phyloP scores from a whole-genome alignment of 805 yeast species.

The Saccharomyces kudriavzevii region DNA sequence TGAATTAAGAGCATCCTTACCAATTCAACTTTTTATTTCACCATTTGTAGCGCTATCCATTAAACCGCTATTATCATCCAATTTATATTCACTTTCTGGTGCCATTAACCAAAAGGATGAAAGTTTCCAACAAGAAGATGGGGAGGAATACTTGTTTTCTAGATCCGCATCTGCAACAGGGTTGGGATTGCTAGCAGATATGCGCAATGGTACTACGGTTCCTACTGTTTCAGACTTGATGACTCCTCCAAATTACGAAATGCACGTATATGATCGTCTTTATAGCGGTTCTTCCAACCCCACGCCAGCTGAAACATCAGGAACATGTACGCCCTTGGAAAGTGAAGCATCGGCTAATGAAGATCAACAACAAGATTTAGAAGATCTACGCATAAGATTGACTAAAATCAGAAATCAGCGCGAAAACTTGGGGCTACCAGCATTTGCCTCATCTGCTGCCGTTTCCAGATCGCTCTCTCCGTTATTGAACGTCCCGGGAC shows the following conservation, averaged over 20 bases:
- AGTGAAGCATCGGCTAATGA: conserved; percentile 17
- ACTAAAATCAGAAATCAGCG: conserved; percentile 1
- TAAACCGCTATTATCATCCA: not conserved
- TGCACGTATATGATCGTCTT: conserved; percentile 68
- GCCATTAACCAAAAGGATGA: conserved; percentile 3
- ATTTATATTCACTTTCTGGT: conserved; percentile 36
- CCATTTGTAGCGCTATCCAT: conserved; percentile 65
- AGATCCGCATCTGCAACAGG: not conserved
- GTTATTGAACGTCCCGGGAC: not conserved
- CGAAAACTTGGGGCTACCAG: not conserved
- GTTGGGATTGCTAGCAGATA: not conserved
- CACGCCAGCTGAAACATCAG: conserved; percentile 29
- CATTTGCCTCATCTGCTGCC: not conserved
- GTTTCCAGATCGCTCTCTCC: not conserved
- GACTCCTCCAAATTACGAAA: conserved; percentile 82
- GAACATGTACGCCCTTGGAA: conserved; percentile 26
- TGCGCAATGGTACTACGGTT: not conserved
- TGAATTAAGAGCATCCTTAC: conserved; percentile 84
- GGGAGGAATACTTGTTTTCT: not conserved
- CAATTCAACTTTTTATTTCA: conserved; percentile 64
- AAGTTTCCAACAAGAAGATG: conserved; percentile 8
- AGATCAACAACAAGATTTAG: conserved; percentile 24
- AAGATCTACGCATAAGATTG: conserved; percentile 22
- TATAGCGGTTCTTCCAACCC: conserved; percentile 50
- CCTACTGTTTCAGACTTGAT: conserved; percentile 33